Conservation (phyloP, 164 flowering plant genomes). For the Kingdonia uniflora region DNA sequence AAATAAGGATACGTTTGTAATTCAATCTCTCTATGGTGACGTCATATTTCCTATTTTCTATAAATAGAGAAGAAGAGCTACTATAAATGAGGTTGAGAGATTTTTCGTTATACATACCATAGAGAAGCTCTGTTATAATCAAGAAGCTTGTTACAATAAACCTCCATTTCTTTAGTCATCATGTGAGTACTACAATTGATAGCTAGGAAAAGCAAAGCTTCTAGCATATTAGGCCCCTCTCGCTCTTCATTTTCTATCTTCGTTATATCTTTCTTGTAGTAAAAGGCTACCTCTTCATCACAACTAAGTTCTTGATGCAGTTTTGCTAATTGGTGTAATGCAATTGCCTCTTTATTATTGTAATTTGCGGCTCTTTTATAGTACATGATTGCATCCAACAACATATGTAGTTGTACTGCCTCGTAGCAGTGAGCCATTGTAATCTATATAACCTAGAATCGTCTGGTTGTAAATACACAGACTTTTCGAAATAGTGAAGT, state of each 20-base stretch:
- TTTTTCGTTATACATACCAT: too few relatives aligned
- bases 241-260: slow-evolving; percentile 91
- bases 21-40: too few relatives aligned
- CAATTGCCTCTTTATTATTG: too few relatives aligned
- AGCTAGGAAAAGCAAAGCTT: too few relatives aligned
- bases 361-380: too few relatives aligned
- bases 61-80: too few relatives aligned
- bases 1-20: too few relatives aligned
- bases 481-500: slow-evolving; percentile 72
- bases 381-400: slow-evolving; percentile 90
- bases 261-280: slow-evolving; percentile 83
- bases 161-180: slow-evolving; percentile 78
- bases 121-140: slow-evolving; percentile 92
- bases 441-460: slow-evolving; percentile 91
- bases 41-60: too few relatives aligned
- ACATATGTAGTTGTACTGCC: slow-evolving; percentile 77
- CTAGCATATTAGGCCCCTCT: too few relatives aligned
- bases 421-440: slow-evolving; percentile 98
- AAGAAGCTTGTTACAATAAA: slow-evolving; percentile 79
- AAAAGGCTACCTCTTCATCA: too few relatives aligned
- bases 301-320: slow-evolving; percentile 68
- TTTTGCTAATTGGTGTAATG: slow-evolving; percentile 82
- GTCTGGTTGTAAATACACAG: slow-evolving; percentile 83
- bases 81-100: too few relatives aligned
- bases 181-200: slow-evolving; percentile 45